Conservation (phyloP, 2,329 filamentous ascomycete species). For the Calonectria ilicicola region DNA sequence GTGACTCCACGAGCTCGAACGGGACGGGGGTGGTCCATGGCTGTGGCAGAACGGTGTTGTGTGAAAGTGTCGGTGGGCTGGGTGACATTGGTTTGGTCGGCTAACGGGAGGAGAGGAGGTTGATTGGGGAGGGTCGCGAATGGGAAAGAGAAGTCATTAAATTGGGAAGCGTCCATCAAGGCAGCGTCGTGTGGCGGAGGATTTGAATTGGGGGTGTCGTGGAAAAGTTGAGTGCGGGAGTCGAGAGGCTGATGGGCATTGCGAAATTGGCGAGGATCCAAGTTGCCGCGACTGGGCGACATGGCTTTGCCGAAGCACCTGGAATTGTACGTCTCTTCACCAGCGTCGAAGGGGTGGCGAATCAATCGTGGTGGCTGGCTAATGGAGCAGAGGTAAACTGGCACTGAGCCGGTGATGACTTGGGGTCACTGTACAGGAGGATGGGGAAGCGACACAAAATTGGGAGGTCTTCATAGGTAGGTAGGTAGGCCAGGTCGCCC, state of each 20-base stretch:
- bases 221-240: slow-evolving; percentile 41
- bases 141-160: slow-evolving; percentile 65
- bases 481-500: background rate
- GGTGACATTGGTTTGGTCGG: slow-evolving; percentile 48
- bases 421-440: background rate
- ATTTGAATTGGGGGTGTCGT: slow-evolving; percentile 36
- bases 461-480: slow-evolving; percentile 30
- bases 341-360: slow-evolving; percentile 13
- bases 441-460: slow-evolving; percentile 18
- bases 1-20: slow-evolving; percentile 38
- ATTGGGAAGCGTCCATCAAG: slow-evolving; percentile 61
- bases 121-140: slow-evolving; percentile 59
- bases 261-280: slow-evolving; percentile 44
- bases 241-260: slow-evolving; percentile 46
- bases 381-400: slow-evolving; percentile 5
- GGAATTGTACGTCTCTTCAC: slow-evolving; percentile 32
- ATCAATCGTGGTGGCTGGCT: slow-evolving; percentile 14
- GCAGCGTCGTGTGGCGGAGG: slow-evolving; percentile 34
- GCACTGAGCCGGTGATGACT: slow-evolving; percentile 9
- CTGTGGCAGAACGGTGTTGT: slow-evolving; percentile 36
- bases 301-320: slow-evolving; percentile 41
- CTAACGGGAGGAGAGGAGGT: slow-evolving; percentile 52
- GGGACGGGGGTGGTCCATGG: slow-evolving; percentile 27
- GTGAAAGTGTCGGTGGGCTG: slow-evolving; percentile 50
- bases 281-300: slow-evolving; percentile 45